phyloP scores from a whole-genome alignment of 805 yeast species.

The Suhomyces kilbournensis region DNA sequence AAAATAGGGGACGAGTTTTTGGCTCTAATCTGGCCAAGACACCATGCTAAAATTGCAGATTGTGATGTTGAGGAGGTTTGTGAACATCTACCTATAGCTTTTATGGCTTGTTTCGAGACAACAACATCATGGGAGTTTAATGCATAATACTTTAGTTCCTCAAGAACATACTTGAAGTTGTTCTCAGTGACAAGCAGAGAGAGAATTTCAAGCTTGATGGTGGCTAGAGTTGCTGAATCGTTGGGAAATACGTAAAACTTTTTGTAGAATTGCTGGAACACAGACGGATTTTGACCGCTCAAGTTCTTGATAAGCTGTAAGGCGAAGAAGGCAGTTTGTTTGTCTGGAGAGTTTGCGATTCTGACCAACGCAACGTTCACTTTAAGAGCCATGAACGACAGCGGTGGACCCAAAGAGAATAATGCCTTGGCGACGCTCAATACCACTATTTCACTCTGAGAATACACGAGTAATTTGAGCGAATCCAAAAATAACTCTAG shows the following conservation, averaged over 20 bases:
- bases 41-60: constrained; percentile 60
- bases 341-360: constrained; percentile 27
- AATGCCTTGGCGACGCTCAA: constrained; percentile 58
- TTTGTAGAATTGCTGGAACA: constrained; percentile 35
- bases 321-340: constrained; percentile 29
- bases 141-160: constrained; percentile 63
- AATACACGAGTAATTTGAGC: constrained; percentile 44
- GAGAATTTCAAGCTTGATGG: constrained; percentile 58
- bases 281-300: constrained; percentile 27
- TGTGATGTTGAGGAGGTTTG: constrained; percentile 31
- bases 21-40: constrained; percentile 46
- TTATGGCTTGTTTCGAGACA: constrained; percentile 48
- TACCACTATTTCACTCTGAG: constrained; percentile 58
- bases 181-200: constrained; percentile 53
- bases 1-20: constrained; percentile 34
- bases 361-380: constrained; percentile 52
- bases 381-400: constrained; percentile 44
- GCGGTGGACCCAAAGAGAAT: constrained; percentile 56
- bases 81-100: constrained; percentile 61
- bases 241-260: constrained; percentile 56
- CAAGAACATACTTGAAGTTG: constrained; percentile 50
- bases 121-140: constrained; percentile 17
- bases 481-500: constrained; percentile 51
- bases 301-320: constrained; percentile 47
- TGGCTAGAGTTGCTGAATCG: constrained; percentile 45